Conservation (phyloP, 192 early-diverging fungal species). For the Backusella liffmaniae region DNA sequence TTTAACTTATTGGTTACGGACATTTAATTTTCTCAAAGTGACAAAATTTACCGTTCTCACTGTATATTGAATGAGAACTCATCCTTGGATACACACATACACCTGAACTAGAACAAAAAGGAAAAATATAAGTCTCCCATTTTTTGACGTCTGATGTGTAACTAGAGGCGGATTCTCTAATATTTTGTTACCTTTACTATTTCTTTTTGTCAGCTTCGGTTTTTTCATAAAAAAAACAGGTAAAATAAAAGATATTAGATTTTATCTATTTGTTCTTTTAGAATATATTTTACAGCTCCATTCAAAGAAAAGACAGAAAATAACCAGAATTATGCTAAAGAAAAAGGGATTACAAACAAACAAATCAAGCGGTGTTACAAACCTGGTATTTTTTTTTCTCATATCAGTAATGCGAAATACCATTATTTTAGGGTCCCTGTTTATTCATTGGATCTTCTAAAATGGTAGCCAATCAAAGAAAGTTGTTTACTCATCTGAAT, state of each 20-base stretch:
- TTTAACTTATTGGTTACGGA: not conserved
- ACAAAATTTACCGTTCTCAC: too few relatives aligned
- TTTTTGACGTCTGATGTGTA: not conserved
- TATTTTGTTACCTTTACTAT: too few relatives aligned
- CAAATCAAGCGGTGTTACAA: not conserved
- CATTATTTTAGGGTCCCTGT: slow-evolving; percentile 1
- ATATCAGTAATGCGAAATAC: slow-evolving; percentile 3
- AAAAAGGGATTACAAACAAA: not conserved
- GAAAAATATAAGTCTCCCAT: not conserved
- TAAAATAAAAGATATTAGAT: not conserved
- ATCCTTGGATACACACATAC: not conserved
- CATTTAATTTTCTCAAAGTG: too few relatives aligned
- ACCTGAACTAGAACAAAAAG: not conserved
- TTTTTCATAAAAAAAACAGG: not conserved
- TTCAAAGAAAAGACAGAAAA: not conserved
- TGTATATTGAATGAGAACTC: not conserved
- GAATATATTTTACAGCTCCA: not conserved
- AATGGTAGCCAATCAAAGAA: not conserved
- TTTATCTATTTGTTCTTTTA: not conserved
- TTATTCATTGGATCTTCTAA: not conserved
- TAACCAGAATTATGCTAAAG: not conserved
- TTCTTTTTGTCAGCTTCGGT: too few relatives aligned
- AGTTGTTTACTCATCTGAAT: slow-evolving; percentile 10
- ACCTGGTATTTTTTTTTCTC: not conserved
- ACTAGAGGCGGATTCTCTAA: not conserved